phyloP scores from a whole-genome alignment of 371 early-diverging fungal species.

The Apophysomyces trapeziformis region DNA sequence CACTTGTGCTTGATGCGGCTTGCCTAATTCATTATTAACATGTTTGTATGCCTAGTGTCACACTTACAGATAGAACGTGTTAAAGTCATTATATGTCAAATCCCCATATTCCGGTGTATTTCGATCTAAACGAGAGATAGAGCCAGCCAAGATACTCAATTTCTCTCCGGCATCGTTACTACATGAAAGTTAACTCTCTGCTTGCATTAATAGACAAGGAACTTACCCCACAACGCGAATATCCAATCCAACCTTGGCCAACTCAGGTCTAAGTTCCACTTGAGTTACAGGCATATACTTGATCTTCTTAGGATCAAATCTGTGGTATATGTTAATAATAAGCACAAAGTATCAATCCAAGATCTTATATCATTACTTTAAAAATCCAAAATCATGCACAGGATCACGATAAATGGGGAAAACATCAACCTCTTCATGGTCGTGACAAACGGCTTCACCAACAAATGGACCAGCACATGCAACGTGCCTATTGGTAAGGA shows the following conservation, averaged over 20 bases:
- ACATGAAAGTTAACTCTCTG: neutral
- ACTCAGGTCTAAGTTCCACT: slow-evolving; percentile 79
- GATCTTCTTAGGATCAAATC: slow-evolving; percentile 74
- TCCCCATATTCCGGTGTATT: slow-evolving; percentile 67
- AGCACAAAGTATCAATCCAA: neutral
- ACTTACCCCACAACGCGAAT: slow-evolving; percentile 87
- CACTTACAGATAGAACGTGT: slow-evolving; percentile 75
- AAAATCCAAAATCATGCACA: slow-evolving; percentile 73
- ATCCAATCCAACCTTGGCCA: slow-evolving; percentile 89
- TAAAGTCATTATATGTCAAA: slow-evolving; percentile 74
- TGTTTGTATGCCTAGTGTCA: neutral
- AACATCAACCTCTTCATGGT: slow-evolving; percentile 92
- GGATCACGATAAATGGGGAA: slow-evolving; percentile 87
- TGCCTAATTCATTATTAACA: slow-evolving; percentile 49
- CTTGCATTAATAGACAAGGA: neutral
- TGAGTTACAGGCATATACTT: slow-evolving; percentile 83
- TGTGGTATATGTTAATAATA: slow-evolving; percentile 28
- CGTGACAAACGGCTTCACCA: slow-evolving; percentile 85
- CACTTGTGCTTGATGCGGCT: slow-evolving; percentile 80
- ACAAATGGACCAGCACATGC: slow-evolving; percentile 92
- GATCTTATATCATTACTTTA: slow-evolving; percentile 36
- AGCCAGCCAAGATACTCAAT: slow-evolving; percentile 85
- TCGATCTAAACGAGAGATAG: slow-evolving; percentile 88
- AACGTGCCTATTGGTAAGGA: slow-evolving; percentile 93
- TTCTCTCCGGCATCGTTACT: slow-evolving; percentile 94